Conservation (phyloP, 169 alveolate species). For the Plasmodium ovale region DNA sequence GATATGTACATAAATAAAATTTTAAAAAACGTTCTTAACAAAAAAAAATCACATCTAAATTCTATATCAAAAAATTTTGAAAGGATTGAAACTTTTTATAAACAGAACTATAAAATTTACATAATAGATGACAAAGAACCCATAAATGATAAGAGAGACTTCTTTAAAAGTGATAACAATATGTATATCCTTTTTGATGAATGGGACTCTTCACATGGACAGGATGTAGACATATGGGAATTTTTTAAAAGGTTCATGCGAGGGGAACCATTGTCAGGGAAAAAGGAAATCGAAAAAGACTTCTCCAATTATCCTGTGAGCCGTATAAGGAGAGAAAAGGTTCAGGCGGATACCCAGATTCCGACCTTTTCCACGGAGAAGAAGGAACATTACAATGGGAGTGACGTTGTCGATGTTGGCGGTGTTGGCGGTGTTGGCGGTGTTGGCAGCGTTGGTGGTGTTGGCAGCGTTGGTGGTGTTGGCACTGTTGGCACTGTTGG, state of each 20-base stretch:
- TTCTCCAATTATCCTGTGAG: not conserved
- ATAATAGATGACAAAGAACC: constrained; percentile 25
- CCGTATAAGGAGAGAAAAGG: not conserved
- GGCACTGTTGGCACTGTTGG: no score
- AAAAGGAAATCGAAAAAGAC: not conserved
- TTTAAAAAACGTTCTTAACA: constrained; percentile 42
- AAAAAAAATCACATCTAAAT: constrained; percentile 47
- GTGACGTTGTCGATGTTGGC: not conserved
- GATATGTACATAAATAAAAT: constrained; percentile 52
- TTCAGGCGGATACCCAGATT: no score
- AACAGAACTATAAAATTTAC: constrained; percentile 38
- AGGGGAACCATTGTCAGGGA: not conserved
- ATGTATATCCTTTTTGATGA: constrained; percentile 2
- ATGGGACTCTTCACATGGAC: not conserved
- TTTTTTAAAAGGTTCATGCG: constrained; percentile 29
- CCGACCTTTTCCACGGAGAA: not conserved
- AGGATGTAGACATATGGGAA: constrained; percentile 18
- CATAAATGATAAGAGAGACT: constrained; percentile 1
- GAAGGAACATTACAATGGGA: not conserved
- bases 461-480: not conserved
- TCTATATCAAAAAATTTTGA: constrained; percentile 43
- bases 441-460: not conserved
- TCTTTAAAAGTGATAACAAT: constrained; percentile 37
- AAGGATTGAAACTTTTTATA: constrained; percentile 64
- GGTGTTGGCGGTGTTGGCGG: not conserved